A percentile compares a stretch with the other conserved stretches of the same genome.
Evolutionary conservation across 768 basidiomycete species (phyloP).

Genomic region (Kwoniella sp.): DNA sequence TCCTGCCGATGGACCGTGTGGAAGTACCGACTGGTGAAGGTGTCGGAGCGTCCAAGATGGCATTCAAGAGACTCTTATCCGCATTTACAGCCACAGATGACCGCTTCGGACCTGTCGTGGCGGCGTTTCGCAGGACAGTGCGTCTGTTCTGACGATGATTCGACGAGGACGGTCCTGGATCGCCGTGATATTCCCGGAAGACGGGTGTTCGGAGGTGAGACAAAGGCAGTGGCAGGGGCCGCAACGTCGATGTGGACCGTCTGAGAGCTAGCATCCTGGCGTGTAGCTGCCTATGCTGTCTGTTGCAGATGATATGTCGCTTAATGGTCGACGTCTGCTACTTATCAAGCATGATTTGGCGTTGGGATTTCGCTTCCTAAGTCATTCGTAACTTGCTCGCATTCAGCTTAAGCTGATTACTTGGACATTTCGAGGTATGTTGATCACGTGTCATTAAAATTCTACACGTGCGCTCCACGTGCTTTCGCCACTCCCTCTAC

Average conservation of each 20-base stretch:
- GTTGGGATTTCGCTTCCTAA: too few relatives aligned
- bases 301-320: too few relatives aligned
- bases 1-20: not conserved
- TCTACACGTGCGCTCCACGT: too few relatives aligned
- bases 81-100: slow-evolving; percentile 2
- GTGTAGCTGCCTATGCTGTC: not conserved
- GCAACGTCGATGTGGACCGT: not conserved
- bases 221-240: not conserved
- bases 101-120: not conserved
- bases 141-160: slow-evolving; percentile 4
- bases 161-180: slow-evolving; percentile 22
- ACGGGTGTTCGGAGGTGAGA: not conserved
- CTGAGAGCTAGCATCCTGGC: not conserved
- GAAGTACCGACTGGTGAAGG: not conserved
- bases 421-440: too few relatives aligned
- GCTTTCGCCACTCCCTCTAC: too few relatives aligned
- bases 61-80: slow-evolving; percentile 1
- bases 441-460: too few relatives aligned
- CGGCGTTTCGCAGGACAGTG: not conserved
- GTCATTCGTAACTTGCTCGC: too few relatives aligned
- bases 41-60: slow-evolving; percentile 5
- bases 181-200: slow-evolving; percentile 26
- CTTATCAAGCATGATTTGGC: too few relatives aligned
- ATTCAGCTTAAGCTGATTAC: too few relatives aligned
- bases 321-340: too few relatives aligned